A percentile compares a stretch with the other conserved stretches of the same genome.
phyloP scores from a whole-genome alignment of 2,329 filamentous ascomycete species.

The Uncinocarpus reesii region DNA sequence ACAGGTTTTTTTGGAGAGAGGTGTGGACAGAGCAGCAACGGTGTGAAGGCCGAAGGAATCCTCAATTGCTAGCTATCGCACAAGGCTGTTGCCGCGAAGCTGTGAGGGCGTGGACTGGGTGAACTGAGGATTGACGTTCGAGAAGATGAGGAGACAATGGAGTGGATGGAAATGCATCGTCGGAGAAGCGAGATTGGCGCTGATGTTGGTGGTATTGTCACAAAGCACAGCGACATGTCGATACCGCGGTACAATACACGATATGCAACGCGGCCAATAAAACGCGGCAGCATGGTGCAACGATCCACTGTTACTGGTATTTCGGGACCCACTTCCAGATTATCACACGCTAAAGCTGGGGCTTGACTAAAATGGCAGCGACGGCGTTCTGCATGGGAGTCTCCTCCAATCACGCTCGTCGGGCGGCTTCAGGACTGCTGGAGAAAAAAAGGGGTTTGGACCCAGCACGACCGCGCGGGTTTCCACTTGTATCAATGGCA shows the following conservation, averaged over 20 bases:
- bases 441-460: constrained; percentile 1
- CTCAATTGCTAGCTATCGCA: neutral
- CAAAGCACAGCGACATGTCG: neutral
- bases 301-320: neutral
- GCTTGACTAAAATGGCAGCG: neutral
- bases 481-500: neutral
- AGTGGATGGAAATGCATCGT: constrained; percentile 4
- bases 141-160: constrained; percentile 7
- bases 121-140: constrained; percentile 5
- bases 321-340: neutral
- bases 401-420: neutral
- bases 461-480: neutral
- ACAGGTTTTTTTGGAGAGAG: neutral
- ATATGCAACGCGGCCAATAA: neutral
- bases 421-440: neutral
- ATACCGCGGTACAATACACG: neutral
- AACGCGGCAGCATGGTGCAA: neutral
- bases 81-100: neutral
- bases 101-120: neutral
- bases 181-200: constrained; percentile 12
- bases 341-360: constrained; percentile 3
- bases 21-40: neutral
- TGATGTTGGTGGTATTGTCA: constrained; percentile 3
- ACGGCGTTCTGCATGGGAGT: neutral
- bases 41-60: neutral